Conservation (phyloP, 805 yeast genomes). For the Komagataella pseudopastoris region DNA sequence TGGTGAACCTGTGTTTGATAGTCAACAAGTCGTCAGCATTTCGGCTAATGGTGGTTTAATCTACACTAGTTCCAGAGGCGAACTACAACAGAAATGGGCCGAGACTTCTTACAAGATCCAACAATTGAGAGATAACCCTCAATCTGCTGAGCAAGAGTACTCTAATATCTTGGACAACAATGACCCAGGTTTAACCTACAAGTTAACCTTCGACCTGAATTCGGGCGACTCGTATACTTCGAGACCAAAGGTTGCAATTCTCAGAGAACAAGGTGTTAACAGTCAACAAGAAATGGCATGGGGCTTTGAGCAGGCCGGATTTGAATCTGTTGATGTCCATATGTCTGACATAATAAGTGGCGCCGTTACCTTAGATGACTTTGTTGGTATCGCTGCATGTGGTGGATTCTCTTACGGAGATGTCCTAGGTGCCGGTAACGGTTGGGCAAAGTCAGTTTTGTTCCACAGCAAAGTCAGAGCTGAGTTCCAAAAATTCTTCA, state of each 20-base stretch:
- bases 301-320: slow-evolving; percentile 91
- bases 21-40: slow-evolving; percentile 32
- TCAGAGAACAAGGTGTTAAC: slow-evolving; percentile 97
- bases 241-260: slow-evolving; percentile 84
- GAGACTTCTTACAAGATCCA: slow-evolving; percentile 85
- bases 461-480: slow-evolving; percentile 65
- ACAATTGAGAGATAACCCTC: slow-evolving; percentile 88
- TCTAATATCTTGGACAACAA: slow-evolving; percentile 58
- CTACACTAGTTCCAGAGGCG: slow-evolving; percentile 44
- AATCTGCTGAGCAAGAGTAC: slow-evolving; percentile 77
- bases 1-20: slow-evolving; percentile 51
- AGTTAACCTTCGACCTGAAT: slow-evolving; percentile 54
- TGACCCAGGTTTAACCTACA: slow-evolving; percentile 83
- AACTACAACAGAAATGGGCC: slow-evolving; percentile 75
- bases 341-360: slow-evolving; percentile 86
- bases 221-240: slow-evolving; percentile 19
- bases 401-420: slow-evolving; percentile 99
- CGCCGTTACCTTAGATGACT: slow-evolving; percentile 55
- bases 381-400: slow-evolving; percentile 93
- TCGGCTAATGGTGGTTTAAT: slow-evolving; percentile 30
- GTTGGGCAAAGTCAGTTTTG: slow-evolving; percentile 96
- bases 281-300: slow-evolving; percentile 98
- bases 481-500: slow-evolving; percentile 73
- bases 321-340: slow-evolving; percentile 87
- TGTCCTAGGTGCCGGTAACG: slow-evolving; percentile 96